These are phyloP conservation scores for Trichoderma koningiopsis DNA, from an alignment of 2,329 filamentous ascomycete genomes.

Conservation along the genomic window DNA sequence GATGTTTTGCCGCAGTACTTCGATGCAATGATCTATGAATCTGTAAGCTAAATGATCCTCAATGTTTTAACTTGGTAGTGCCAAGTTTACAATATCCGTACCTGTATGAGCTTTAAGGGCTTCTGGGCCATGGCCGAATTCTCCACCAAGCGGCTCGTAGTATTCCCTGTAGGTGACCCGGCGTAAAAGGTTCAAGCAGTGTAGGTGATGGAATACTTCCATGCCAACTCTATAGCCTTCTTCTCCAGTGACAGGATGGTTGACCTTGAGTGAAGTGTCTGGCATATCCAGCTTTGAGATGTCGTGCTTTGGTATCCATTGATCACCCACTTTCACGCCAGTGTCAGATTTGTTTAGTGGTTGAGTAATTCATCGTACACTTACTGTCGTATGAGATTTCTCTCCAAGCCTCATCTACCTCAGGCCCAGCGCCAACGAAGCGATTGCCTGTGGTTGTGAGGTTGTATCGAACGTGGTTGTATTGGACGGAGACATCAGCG, in stretches of 20 bases:
- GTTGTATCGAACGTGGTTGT: conserved; percentile 1
- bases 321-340: not conserved
- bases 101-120: conserved; percentile 9
- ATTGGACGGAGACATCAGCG: not conserved
- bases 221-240: conserved; percentile 14
- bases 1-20: not conserved
- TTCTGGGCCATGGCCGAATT: not conserved
- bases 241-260: conserved; percentile 1
- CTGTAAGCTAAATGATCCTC: not conserved
- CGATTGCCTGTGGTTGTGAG: conserved; percentile 1
- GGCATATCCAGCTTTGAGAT: conserved; percentile 9
- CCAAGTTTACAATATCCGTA: not conserved
- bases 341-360: not conserved
- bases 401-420: conserved; percentile 1
- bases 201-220: conserved; percentile 7
- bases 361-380: not conserved
- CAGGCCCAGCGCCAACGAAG: conserved; percentile 4
- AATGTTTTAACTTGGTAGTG: too few species aligned
- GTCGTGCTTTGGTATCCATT: conserved; percentile 4
- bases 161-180: conserved; percentile 3
- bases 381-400: conserved; percentile 10
- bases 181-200: conserved; percentile 3
- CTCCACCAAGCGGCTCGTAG: conserved; percentile 8
- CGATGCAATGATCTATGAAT: not conserved
- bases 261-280: conserved; percentile 4